Percentiles rank a stretch among this genome's conserved stretches.
Conservation (phyloP, 768 basidiomycete species). For the Agaricus blazei region DNA sequence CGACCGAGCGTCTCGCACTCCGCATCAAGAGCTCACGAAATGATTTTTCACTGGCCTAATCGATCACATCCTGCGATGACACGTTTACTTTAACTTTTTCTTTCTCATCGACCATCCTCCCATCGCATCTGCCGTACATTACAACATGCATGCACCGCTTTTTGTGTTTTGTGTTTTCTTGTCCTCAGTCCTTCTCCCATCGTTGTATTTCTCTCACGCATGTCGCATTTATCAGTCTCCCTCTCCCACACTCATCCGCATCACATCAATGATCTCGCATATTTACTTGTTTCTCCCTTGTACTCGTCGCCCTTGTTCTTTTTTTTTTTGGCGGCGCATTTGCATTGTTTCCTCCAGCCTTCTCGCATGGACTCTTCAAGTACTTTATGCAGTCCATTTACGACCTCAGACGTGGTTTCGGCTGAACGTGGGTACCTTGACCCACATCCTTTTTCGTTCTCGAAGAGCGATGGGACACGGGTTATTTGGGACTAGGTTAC, state of each 20-base stretch:
- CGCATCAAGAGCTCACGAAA: neutral
- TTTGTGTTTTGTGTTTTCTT: neutral
- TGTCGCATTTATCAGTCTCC: neutral
- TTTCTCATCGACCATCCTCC: slow-evolving; percentile 7
- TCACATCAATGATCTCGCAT: neutral
- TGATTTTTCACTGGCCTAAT: neutral
- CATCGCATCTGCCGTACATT: neutral
- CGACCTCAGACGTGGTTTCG: no score
- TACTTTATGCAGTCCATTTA: no score
- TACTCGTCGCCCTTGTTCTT: neutral
- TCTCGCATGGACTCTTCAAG: no score
- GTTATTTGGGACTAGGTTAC: no score
- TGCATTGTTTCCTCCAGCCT: neutral
- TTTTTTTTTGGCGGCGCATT: neutral
- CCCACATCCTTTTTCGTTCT: no score
- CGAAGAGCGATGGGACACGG: no score
- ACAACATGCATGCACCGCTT: neutral
- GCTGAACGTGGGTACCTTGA: no score
- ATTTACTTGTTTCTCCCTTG: neutral
- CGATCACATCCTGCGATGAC: neutral
- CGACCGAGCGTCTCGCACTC: neutral
- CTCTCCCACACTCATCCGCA: neutral
- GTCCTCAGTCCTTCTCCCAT: neutral
- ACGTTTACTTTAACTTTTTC: neutral
- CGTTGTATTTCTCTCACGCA: slow-evolving; percentile 3